Conservation (phyloP, 2,329 filamentous ascomycete species). For the Xylariales sp. region DNA sequence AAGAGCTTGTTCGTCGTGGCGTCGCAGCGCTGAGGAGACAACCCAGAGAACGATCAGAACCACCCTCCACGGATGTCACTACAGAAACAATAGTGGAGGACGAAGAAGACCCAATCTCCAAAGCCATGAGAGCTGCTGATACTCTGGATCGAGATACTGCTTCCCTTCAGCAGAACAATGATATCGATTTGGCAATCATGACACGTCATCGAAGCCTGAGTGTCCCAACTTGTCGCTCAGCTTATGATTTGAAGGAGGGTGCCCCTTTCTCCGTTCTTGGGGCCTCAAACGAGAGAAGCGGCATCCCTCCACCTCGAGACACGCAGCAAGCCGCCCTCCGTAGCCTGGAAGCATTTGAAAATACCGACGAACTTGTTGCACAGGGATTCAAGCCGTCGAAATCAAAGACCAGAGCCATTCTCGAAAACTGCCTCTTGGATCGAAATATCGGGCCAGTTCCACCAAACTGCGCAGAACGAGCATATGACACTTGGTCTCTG, state of each 20-base stretch:
- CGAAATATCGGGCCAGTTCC: not conserved
- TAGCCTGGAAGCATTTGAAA: not conserved
- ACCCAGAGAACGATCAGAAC: conserved; percentile 2
- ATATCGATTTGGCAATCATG: conserved; percentile 40
- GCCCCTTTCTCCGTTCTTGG: conserved; percentile 47
- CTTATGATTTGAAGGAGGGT: conserved; percentile 37
- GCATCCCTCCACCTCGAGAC: too few species aligned
- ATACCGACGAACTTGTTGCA: too few species aligned
- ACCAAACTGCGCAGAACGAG: conserved; percentile 10
- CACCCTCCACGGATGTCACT: too few species aligned
- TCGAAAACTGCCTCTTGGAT: conserved; percentile 3
- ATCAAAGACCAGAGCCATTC: not conserved
- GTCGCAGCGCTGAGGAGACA: conserved; percentile 31
- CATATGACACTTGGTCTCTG: conserved; percentile 6
- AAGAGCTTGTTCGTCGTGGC: conserved; percentile 45
- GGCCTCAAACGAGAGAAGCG: conserved; percentile 15
- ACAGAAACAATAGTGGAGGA: too few species aligned
- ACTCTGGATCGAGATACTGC: conserved; percentile 52
- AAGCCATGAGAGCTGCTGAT: conserved; percentile 56
- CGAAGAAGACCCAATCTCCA: conserved; percentile 47
- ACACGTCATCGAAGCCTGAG: conserved; percentile 43
- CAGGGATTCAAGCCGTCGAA: too few species aligned
- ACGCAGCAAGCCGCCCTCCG: not conserved
- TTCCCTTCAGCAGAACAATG: conserved; percentile 44
- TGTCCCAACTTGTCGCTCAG: conserved; percentile 41